Evolutionary conservation across 2,329 filamentous ascomycete species (phyloP), one percentile per base, ranked within the genome.

Genomic region (Esteya vermicola): DNA sequence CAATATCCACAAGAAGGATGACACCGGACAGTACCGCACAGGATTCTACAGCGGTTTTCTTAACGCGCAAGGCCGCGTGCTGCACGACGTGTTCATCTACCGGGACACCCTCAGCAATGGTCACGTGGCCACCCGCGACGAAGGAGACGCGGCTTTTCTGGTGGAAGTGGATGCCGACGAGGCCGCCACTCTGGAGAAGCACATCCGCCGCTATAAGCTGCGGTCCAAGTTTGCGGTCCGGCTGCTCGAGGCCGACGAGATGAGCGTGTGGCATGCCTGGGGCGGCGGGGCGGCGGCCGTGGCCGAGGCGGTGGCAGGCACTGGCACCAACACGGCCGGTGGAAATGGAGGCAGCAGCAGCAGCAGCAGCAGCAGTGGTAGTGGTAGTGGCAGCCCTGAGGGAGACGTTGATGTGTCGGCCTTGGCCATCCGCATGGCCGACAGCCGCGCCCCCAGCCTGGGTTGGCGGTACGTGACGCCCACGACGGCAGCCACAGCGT

Each of bases 1-100:
- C 46, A 81, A 78, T 46, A 71, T 85, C 59, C 70, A 0, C 3
- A n/a, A 6, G 7, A 34, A 36, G 31, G 8, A 46, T 33, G 10
- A 31, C 27, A 57, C n/a, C n/a, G n/a, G n/a, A n/a, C n/a, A n/a
- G n/a, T n/a, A 58, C 20, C 52, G 49, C 4, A 59, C 63, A 1
- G 79, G 76, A 4, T 78, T 81, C 56, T 96, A 93, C 59, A 70
- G 81, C 7, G 85, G 78, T 0, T 94, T 98, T 52, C 67, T 98
- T 32, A 93, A 82, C 49, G 85, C 89, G 8, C 75, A 76, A 44
- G 91, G 91, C 32, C 75, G 88, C 42, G 72, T 98, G 9, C 64
- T 95, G 33, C 75, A 89, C 62, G 91, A 98, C 61, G 81, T 86
- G 39, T 93, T 96, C 58, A 68, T 98, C 36, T 95, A 94, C 64